Evolutionary conservation across 768 basidiomycete species (phyloP).

Genomic region (Serendipita vermifera): DNA sequence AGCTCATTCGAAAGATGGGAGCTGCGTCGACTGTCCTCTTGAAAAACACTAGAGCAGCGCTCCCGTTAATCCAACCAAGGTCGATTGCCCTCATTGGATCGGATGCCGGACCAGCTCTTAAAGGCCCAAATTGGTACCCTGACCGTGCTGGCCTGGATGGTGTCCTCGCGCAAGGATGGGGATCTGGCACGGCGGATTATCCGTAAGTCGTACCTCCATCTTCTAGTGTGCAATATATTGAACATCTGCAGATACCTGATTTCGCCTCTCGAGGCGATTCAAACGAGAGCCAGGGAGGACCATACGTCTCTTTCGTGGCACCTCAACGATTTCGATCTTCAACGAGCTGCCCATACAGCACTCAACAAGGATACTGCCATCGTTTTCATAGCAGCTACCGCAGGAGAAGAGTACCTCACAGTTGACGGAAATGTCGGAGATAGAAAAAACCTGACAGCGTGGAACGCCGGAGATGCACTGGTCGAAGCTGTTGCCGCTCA

Average conservation of each 20-base stretch:
- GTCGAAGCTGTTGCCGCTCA: slow-evolving; percentile 50
- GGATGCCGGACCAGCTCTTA: slow-evolving; percentile 6
- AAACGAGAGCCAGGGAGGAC: slow-evolving; percentile 52
- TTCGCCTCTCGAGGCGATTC: slow-evolving; percentile 67
- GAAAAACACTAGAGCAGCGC: slow-evolving; percentile 26
- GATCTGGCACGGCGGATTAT: neutral
- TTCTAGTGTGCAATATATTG: neutral
- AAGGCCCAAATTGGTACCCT: neutral
- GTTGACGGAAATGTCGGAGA: slow-evolving; percentile 73
- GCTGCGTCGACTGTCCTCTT: slow-evolving; percentile 47
- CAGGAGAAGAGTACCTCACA: slow-evolving; percentile 71
- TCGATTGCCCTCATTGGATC: slow-evolving; percentile 23
- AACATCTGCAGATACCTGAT: neutral
- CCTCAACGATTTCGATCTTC: slow-evolving; percentile 55
- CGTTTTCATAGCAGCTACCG: slow-evolving; percentile 73
- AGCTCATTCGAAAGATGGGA: slow-evolving; percentile 33
- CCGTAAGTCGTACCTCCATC: too few species aligned
- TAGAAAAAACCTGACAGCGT: slow-evolving; percentile 39
- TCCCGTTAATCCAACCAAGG: slow-evolving; percentile 23
- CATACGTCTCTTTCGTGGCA: slow-evolving; percentile 54
- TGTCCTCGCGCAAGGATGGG: slow-evolving; percentile 10
- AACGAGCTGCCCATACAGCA: slow-evolving; percentile 35
- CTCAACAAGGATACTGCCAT: slow-evolving; percentile 49
- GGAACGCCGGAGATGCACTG: slow-evolving; percentile 59
- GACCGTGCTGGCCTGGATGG: slow-evolving; percentile 10